These are phyloP conservation scores for Gossypium anomalum DNA, from an alignment of 345 rosid species.

Conservation along the genomic window DNA sequence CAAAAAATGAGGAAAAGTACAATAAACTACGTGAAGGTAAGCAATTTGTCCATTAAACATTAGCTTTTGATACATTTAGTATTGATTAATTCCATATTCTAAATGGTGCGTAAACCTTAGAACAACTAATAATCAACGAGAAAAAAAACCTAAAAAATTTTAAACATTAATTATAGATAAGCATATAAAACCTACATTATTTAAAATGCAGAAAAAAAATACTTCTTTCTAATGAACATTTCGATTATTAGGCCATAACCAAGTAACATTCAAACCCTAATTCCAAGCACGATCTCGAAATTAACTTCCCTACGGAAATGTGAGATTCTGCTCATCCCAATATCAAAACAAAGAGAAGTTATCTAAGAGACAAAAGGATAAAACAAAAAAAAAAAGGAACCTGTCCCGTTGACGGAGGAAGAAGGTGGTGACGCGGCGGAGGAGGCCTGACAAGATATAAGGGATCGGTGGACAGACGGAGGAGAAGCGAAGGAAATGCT, in stretches of 20 bases:
- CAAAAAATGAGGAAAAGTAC: slow-evolving; percentile 14
- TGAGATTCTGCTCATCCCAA: neutral
- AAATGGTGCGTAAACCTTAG: neutral
- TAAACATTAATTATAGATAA: neutral
- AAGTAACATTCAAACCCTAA: slow-evolving; percentile 20
- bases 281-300: slow-evolving; percentile 10
- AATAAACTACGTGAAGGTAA: neutral
- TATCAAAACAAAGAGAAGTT: neutral
- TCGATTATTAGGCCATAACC: neutral
- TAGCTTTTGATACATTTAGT: neutral
- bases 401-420: slow-evolving; percentile 39
- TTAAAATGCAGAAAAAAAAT: neutral
- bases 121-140: neutral
- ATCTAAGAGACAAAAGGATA: neutral
- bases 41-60: neutral
- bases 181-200: neutral
- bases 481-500: slow-evolving; percentile 28
- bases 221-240: neutral
- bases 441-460: slow-evolving; percentile 60
- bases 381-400: slow-evolving; percentile 17
- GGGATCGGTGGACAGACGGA: slow-evolving; percentile 24
- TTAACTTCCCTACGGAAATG: neutral
- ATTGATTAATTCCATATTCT: neutral
- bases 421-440: slow-evolving; percentile 52
- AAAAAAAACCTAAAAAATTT: neutral